Evolutionary conservation across 148 eudicot genomes (phyloP).

Genomic region (Camellia lanceoleosa): DNA sequence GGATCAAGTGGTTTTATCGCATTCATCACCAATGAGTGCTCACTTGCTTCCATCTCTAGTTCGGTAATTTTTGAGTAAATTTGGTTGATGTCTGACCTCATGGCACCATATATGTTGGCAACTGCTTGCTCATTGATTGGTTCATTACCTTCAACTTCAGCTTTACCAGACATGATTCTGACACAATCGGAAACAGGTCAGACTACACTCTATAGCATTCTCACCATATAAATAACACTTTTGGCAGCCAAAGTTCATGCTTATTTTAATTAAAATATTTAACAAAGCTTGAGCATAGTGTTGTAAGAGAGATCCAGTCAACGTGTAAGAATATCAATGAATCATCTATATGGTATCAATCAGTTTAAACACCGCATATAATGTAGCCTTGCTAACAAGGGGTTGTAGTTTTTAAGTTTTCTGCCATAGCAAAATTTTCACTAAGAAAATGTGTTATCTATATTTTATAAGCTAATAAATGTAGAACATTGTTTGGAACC

Average conservation of each 20-base stretch:
- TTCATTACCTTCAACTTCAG: slow-evolving; percentile 48
- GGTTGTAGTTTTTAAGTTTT: not conserved
- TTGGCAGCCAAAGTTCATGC: not conserved
- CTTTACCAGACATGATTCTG: slow-evolving; percentile 48
- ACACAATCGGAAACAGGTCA: not conserved
- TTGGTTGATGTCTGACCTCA: slow-evolving; percentile 84
- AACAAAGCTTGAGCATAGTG: not conserved
- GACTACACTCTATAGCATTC: not conserved
- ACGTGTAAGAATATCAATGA: too few species aligned
- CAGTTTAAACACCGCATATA: too few species aligned
- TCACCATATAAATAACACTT: not conserved
- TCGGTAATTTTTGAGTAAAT: slow-evolving; percentile 85
- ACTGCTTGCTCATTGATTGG: slow-evolving; percentile 85
- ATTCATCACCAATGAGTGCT: slow-evolving; percentile 77
- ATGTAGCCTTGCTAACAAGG: too few species aligned
- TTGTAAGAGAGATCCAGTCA: not conserved
- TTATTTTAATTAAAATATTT: not conserved
- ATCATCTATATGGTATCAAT: too few species aligned
- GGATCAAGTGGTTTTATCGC: slow-evolving; percentile 88
- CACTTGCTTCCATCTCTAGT: slow-evolving; percentile 93
- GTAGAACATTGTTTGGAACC: not conserved
- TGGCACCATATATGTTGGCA: slow-evolving; percentile 62
- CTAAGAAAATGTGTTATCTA: not conserved
- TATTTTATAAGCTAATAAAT: not conserved
- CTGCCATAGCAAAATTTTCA: not conserved